Conservation (phyloP, 2,329 filamentous ascomycete species). For the Chaetomium strumarium region DNA sequence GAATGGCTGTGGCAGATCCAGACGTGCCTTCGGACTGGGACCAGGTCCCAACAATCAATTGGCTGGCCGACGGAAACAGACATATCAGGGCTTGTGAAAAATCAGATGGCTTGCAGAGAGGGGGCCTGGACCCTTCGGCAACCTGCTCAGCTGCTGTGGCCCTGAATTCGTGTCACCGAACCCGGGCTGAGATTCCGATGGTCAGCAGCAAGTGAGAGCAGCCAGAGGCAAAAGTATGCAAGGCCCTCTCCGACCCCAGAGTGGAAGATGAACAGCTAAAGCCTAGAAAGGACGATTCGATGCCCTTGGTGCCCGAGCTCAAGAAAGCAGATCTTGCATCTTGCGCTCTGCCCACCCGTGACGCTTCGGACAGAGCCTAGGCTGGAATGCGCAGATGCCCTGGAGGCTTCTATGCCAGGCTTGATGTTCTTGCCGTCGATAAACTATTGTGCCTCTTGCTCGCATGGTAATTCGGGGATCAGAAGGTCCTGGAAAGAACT, state of each 20-base stretch:
- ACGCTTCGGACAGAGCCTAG: too few species aligned
- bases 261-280: too few species aligned
- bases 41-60: conserved; percentile 5
- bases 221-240: neutral
- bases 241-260: neutral
- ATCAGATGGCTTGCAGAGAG: conserved; percentile 6
- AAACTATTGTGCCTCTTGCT: too few species aligned
- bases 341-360: too few species aligned
- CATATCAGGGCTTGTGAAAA: conserved; percentile 1
- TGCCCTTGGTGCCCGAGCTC: too few species aligned
- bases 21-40: conserved; percentile 9
- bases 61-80: conserved; percentile 3
- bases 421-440: too few species aligned
- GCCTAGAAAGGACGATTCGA: too few species aligned
- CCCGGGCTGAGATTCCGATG: neutral
- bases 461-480: too few species aligned
- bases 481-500: too few species aligned
- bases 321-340: too few species aligned
- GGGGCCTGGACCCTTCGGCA: conserved; percentile 3
- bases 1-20: conserved; percentile 8
- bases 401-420: too few species aligned
- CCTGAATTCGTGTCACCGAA: conserved; percentile 10
- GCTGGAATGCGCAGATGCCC: too few species aligned
- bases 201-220: neutral
- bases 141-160: conserved; percentile 1